Conservation (phyloP, 768 basidiomycete species). For the Collybiopsis confluens region DNA sequence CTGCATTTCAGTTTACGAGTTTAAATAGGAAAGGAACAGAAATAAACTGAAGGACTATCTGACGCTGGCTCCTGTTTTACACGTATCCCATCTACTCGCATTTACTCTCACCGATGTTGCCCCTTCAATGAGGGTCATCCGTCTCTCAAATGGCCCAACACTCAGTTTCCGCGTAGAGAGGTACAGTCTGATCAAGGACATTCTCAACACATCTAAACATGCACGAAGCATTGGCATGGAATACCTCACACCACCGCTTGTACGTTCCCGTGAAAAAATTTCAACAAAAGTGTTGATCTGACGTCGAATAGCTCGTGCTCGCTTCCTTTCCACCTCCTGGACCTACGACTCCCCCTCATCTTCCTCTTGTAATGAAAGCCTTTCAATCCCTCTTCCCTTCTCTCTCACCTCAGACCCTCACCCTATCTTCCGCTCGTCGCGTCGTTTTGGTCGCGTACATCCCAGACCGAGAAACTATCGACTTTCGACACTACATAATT, state of each 20-base stretch:
- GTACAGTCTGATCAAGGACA: constrained; percentile 88
- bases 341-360: constrained; percentile 73
- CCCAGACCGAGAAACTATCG: constrained; percentile 77
- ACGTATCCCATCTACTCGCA: constrained; percentile 89
- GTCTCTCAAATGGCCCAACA: constrained; percentile 87
- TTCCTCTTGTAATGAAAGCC: constrained; percentile 89
- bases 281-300: background rate
- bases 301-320: constrained; percentile 71
- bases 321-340: constrained; percentile 79
- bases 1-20: constrained; percentile 10
- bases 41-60: constrained; percentile 95
- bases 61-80: constrained; percentile 84
- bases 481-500: constrained; percentile 93
- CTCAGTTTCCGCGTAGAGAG: constrained; percentile 90
- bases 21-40: constrained; percentile 74
- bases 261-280: constrained; percentile 22
- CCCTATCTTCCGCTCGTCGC: constrained; percentile 85
- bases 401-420: constrained; percentile 74
- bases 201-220: constrained; percentile 60
- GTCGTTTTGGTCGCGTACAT: constrained; percentile 94
- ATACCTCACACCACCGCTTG: constrained; percentile 89
- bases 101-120: constrained; percentile 85
- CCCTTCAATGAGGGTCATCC: constrained; percentile 81
- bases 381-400: constrained; percentile 97
- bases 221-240: constrained; percentile 80